Base-by-base conservation (phyloP, 2,329 filamentous ascomycete genomes). In the Biscogniauxia marginata region DNA sequence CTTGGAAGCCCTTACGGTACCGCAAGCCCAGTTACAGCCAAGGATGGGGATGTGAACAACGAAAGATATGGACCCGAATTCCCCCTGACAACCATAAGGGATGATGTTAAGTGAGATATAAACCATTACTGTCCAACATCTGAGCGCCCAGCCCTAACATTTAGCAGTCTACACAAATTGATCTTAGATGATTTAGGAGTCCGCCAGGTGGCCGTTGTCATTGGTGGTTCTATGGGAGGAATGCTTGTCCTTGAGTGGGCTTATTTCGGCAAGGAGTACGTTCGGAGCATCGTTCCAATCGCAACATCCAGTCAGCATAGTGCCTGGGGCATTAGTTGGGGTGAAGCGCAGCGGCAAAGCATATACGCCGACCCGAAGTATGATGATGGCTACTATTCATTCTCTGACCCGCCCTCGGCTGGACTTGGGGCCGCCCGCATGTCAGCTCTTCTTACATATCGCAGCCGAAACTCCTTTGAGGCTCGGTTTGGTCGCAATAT, bases 341-440 rank as follows among this genome's bases (percentile, higher is more conserved):
- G 90, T 45, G 91, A 95, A 71, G 90, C 90, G 3, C 91, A 96
- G 72, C 82, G 91, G 51, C 90, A 95, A 75, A 93, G 89, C 80
- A 98, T 99, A 71, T 99, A 98, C 75, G 93, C 91, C 43, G 95
- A 99, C 71, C 95, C 95, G 25, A 98, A 97, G 77, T 99, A 99
- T 73, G 92, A 97, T 60, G 93, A 98, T 68, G 95, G 95, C 46
- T 98, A 97, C 75, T 99, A 98, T 71, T 69, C 85, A 1, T 96
- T 95, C 67, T 83, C 89, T 25, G 91, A 98, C 65, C 93, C 93
- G 30, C 95, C 95, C 0, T 79, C 86, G 0, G 89, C 92, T 0
- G 95, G 95, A 0, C 83, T 99, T 2, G 92, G 93, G 11, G 95
- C 95, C 7, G 95, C 95, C 22, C 91, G 95, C 67, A 99, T 99